Base-by-base conservation (phyloP, 2,329 filamentous ascomycete genomes). In the Verticillium tricorpus region DNA sequence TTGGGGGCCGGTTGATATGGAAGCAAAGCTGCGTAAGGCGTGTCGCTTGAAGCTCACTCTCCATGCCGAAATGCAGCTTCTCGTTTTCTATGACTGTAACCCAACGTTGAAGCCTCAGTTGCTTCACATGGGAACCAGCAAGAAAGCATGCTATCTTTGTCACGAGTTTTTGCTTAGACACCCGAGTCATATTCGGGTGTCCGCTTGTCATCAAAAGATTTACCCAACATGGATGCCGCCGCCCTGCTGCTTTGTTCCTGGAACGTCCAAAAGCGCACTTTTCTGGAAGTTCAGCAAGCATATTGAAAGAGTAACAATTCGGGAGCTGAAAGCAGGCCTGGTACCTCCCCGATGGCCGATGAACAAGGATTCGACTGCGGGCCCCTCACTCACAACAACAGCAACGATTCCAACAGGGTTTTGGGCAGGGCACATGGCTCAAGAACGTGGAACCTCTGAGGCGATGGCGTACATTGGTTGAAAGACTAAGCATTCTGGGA, bases 121-220 rank as follows among this genome's bases (percentile, higher is more conserved):
- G 12, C 59, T 59, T 0, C 70, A 70, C 35, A 73, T 74, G 19
- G 72, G 72, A 8, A 70, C 69, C 0, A 74, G 72, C 60, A 74
- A 74, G 60, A 74, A 74, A 55, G 67, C 72, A 1, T 74, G 72
- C 58, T 74, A 68, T 56, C 67, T 74, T 11, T 74, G 72, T 57
- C 56, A 70, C 35, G 50, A 65, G 40, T 74, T 66, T 40, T 58
- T 74, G n/a, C 54, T 54, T 17, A 65, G 55, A 1, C 70, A 73
- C 62, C 66, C 68, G 14, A 66, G 68, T 1, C 58, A 15, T 31
- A 64, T 74, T 12, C 35, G 60, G 15, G 67, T 70, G 14, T 73
- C 71, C 1, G 69, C 71, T 15, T 66, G 66, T 58, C 72, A 74
- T 60, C 71, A 74, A 59, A 74, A 72, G 61, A 45, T 74, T 3